Evolutionary conservation across 179 eudicot genomes (phyloP).

Genomic region (Gypsophila paniculata): DNA sequence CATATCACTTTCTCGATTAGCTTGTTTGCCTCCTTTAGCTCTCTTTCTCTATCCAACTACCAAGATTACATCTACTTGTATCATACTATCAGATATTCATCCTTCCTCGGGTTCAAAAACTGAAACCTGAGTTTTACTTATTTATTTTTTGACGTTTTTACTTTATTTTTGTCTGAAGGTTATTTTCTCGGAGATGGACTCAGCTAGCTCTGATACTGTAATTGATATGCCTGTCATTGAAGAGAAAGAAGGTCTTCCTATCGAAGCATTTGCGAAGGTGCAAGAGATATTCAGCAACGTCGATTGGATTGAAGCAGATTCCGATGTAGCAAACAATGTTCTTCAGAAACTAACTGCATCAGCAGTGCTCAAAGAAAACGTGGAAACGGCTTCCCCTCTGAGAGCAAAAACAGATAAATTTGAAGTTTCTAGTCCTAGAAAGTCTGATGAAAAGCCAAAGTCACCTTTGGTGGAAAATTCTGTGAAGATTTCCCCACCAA

Average conservation of each 20-base stretch:
- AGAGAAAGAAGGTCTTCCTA: constrained; percentile 60
- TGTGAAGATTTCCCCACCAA: constrained; percentile 17
- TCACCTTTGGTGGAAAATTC: constrained; percentile 27
- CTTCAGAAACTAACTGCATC: constrained; percentile 44
- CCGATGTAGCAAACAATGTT: constrained; percentile 38
- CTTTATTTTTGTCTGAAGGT: constrained; percentile 40
- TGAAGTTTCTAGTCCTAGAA: constrained; percentile 24
- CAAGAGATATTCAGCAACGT: constrained; percentile 61
- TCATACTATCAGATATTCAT: too few relatives aligned
- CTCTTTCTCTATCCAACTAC: background rate
- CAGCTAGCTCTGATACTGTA: constrained; percentile 32
- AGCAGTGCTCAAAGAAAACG: constrained; percentile 34
- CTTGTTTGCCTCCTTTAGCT: constrained; percentile 1
- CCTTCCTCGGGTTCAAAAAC: background rate
- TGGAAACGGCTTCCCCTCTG: constrained; percentile 31
- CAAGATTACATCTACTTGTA: background rate
- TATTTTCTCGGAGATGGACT: constrained; percentile 73
- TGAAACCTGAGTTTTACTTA: constrained; percentile 3
- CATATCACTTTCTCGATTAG: constrained; percentile 5
- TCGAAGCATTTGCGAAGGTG: constrained; percentile 72
- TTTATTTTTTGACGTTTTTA: background rate
- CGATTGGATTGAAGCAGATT: constrained; percentile 53
- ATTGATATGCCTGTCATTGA: constrained; percentile 37
- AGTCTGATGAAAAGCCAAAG: constrained; percentile 23
- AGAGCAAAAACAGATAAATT: constrained; percentile 21